Base-by-base conservation (phyloP, 1,139 yeast species). In the Candida labiduridarum region DNA sequence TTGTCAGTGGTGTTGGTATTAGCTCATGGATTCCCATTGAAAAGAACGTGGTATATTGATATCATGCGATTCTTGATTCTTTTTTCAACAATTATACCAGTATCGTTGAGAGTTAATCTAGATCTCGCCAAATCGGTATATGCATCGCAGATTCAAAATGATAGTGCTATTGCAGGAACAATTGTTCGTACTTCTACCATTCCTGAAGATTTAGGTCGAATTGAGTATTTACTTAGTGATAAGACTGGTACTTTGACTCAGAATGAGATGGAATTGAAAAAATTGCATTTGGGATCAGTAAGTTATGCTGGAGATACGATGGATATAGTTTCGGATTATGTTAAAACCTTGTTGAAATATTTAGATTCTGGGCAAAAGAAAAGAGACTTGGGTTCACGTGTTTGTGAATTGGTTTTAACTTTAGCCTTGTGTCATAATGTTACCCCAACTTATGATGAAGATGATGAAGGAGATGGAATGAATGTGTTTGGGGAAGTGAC, bases 161-260 rank as follows among this genome's bases (percentile, higher is more conserved):
- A 95, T 66, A 59, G 66, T 22, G 79, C 84, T 7, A 94, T 95
- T 18, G 86, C 89, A 1, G 90, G 85, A 11, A 92, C 99, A 0
- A 83, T 95, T 53, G 99, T 95, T 4, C 82, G 99, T 63, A 94
- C 99, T 0, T 90, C 97, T 48, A 95, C 99, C 0, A 95, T 95
- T 44, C 99, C 99, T 1, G 99, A 95, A 68, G 99, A 95, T 69
- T 74, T 95, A 56, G 99, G 99, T 14, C 79, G 99, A 59, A 88
- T 95, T 48, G 99, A 95, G 66, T 95, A 94, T 66, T 72, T 95
- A 50, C 75, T 95, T 44, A 87, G 94, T 56, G 99, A 95, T 67
- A 95, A 95, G 66, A 95, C 99, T 0, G 99, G 99, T 22, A 95
- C 99, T 0, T 77, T 95, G 57, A 95, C 99, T 6, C 97, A 94